phyloP scores from a whole-genome alignment of 2,329 filamentous ascomycete species.

The Lasiodiplodia sp. region DNA sequence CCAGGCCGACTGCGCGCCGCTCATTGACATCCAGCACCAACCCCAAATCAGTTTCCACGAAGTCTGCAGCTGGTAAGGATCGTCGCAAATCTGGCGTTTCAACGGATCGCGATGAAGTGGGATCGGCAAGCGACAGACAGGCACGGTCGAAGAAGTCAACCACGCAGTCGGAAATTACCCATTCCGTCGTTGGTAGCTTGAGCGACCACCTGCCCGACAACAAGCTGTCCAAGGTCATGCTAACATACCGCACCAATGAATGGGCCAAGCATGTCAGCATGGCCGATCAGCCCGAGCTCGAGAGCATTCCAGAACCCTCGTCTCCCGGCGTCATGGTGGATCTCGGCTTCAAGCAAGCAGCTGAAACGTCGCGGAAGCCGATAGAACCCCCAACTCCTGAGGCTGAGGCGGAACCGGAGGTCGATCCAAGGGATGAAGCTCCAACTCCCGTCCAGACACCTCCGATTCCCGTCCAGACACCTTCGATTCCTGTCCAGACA shows the following conservation, averaged over 20 bases:
- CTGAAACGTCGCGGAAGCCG: slow-evolving; percentile 45
- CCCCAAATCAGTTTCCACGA: slow-evolving; percentile 37
- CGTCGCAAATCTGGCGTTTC: slow-evolving; percentile 23
- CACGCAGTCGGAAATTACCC: slow-evolving; percentile 24
- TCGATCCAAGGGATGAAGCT: slow-evolving; percentile 35
- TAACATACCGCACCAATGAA: slow-evolving; percentile 90
- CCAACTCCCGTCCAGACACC: slow-evolving; percentile 4
- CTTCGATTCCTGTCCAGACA: slow-evolving; percentile 26
- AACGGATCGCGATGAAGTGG: slow-evolving; percentile 5
- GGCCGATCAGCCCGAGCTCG: slow-evolving; percentile 75
- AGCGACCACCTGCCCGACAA: slow-evolving; percentile 69
- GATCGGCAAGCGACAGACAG: slow-evolving; percentile 26
- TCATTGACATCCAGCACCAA: slow-evolving; percentile 41
- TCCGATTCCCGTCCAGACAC: background rate
- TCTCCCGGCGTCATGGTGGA: slow-evolving; percentile 53
- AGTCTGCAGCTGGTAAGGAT: slow-evolving; percentile 20
- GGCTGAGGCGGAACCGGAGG: slow-evolving; percentile 34
- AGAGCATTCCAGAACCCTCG: slow-evolving; percentile 62
- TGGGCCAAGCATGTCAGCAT: slow-evolving; percentile 89
- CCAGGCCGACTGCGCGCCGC: background rate
- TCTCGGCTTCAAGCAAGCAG: slow-evolving; percentile 55
- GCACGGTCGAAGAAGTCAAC: slow-evolving; percentile 22
- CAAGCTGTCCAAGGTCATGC: slow-evolving; percentile 77
- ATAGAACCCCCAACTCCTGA: slow-evolving; percentile 4
- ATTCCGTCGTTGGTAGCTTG: slow-evolving; percentile 24